Conservation (phyloP, 208 protist genomes). For the Sergeia podlipaevii region DNA sequence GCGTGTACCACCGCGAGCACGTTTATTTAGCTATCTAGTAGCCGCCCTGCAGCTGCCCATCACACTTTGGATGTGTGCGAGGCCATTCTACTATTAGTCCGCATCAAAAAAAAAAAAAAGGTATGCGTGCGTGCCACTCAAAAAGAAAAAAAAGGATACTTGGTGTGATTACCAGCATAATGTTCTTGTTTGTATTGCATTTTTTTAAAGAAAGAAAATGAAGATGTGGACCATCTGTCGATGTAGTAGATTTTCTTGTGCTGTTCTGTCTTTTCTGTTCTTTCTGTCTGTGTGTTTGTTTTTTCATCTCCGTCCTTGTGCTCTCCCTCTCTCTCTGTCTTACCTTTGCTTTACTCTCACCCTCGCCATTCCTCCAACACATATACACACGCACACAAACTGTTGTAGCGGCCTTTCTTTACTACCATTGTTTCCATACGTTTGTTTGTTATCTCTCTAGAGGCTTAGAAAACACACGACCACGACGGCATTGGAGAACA, state of each 20-base stretch:
- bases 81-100: constrained; percentile 39
- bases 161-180: neutral
- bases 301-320: constrained; percentile 3
- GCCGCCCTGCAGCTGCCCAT: constrained; percentile 38
- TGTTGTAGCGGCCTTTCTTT: too few species aligned
- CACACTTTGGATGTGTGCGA: constrained; percentile 48
- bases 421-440: constrained; percentile 10
- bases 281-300: constrained; percentile 6
- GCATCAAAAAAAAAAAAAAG: too few species aligned
- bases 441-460: constrained; percentile 2
- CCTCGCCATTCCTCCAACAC: too few species aligned
- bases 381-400: too few species aligned
- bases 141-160: too few species aligned
- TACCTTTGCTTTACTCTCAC: too few species aligned
- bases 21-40: constrained; percentile 40
- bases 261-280: constrained; percentile 2
- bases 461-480: too few species aligned
- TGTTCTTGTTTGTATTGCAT: neutral
- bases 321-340: constrained; percentile 9
- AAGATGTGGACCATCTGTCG: too few species aligned
- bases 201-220: neutral
- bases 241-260: neutral
- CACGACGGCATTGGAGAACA: neutral
- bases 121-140: too few species aligned
- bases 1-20: constrained; percentile 35